Conservation (phyloP, 305 asterid species). For the Salvia sclarea region DNA sequence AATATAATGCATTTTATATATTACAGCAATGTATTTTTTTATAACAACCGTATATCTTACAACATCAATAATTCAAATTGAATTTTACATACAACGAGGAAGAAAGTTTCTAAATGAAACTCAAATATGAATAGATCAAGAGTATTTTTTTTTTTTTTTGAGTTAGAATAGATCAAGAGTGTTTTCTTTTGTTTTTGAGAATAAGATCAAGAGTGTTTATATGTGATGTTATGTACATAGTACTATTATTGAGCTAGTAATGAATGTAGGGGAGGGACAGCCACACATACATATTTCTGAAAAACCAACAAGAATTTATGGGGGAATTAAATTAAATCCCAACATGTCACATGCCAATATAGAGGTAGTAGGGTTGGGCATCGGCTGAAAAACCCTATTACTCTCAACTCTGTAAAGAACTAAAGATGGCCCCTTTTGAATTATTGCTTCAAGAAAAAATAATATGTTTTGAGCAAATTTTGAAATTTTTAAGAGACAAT, state of each 20-base stretch:
- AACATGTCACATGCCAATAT: slow-evolving; percentile 40
- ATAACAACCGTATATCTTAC: no score
- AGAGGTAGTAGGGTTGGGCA: slow-evolving; percentile 18
- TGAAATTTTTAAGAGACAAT: slow-evolving; percentile 6
- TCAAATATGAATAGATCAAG: no score
- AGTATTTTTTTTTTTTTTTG: no score
- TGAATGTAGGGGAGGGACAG: slow-evolving; percentile 16
- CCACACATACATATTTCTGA: slow-evolving; percentile 26
- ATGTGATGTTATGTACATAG: not conserved
- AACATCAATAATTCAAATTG: no score
- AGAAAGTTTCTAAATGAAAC: no score
- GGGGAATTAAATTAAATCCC: slow-evolving; percentile 26
- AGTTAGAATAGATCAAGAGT: no score
- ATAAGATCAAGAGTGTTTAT: not conserved
- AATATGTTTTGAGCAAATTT: not conserved
- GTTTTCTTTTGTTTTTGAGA: no score
- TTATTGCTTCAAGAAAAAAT: slow-evolving; percentile 26
- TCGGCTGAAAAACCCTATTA: slow-evolving; percentile 10
- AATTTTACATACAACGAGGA: no score
- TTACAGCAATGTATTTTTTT: no score
- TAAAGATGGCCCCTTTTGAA: slow-evolving; percentile 29
- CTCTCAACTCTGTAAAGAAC: not conserved
- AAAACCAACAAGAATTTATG: slow-evolving; percentile 30
- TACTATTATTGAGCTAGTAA: slow-evolving; percentile 1
- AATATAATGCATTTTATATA: no score